Evolutionary conservation across 805 yeast genomes (phyloP).

Genomic region (Hanseniaspora vineae): DNA sequence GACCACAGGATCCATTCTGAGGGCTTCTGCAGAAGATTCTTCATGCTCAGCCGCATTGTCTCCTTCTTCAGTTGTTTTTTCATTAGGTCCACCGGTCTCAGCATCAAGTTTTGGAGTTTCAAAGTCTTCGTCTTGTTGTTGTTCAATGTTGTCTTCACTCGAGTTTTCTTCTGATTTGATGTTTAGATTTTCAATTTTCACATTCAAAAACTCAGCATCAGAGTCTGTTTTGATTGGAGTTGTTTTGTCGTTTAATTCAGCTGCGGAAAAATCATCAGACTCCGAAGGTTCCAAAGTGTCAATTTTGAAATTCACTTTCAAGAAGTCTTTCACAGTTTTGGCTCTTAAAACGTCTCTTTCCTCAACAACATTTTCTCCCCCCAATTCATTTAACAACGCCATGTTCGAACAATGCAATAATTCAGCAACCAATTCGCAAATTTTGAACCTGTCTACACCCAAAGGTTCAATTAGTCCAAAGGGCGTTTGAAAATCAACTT

Average conservation of each 20-base stretch:
- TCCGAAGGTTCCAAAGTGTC: slow-evolving; percentile 1
- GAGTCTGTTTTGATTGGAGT: slow-evolving; percentile 6
- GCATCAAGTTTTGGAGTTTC: no score
- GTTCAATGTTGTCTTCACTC: slow-evolving; percentile 12
- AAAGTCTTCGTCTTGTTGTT: not conserved
- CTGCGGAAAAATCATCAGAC: not conserved
- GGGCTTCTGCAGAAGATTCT: slow-evolving; percentile 18
- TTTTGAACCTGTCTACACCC: slow-evolving; percentile 87
- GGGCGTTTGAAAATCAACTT: slow-evolving; percentile 29
- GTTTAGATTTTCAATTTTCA: slow-evolving; percentile 7
- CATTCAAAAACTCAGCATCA: slow-evolving; percentile 3
- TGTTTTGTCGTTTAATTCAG: not conserved
- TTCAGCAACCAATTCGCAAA: slow-evolving; percentile 90
- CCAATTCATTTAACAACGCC: slow-evolving; percentile 72
- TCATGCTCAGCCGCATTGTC: slow-evolving; percentile 8
- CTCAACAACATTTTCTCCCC: slow-evolving; percentile 51
- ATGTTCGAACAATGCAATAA: slow-evolving; percentile 91
- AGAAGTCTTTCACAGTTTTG: slow-evolving; percentile 8
- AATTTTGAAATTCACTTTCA: slow-evolving; percentile 1
- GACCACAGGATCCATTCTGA: slow-evolving; percentile 45
- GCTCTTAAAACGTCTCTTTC: slow-evolving; percentile 58
- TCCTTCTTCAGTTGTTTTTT: not conserved
- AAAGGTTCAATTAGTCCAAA: slow-evolving; percentile 56
- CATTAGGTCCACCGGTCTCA: no score
- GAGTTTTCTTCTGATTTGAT: slow-evolving; percentile 10